phyloP scores from a whole-genome alignment of 2,329 filamentous ascomycete species.

The Aaosphaeria arxii region DNA sequence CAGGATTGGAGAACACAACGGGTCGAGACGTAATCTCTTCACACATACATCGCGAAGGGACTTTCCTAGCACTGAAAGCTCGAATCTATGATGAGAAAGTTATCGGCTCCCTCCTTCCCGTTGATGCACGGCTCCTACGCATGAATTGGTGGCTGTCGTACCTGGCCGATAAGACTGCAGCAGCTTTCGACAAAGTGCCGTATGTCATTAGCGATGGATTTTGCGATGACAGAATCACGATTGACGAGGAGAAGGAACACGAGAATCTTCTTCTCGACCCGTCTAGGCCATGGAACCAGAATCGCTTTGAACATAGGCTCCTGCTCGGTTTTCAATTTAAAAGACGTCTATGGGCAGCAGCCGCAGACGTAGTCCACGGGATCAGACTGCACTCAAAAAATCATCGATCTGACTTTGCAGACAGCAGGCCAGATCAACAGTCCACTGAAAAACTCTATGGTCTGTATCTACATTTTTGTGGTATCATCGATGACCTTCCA shows the following conservation, averaged over 20 bases:
- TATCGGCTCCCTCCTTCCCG: not conserved
- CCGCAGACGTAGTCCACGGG: not conserved
- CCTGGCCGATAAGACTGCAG: slow-evolving; percentile 1
- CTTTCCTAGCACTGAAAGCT: not conserved
- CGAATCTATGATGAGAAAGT: not conserved
- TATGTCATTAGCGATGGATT: not conserved
- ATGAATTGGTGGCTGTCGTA: slow-evolving; percentile 1
- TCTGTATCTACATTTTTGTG: not conserved
- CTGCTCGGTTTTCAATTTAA: not conserved
- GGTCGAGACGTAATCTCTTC: not conserved
- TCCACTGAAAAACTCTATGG: not conserved
- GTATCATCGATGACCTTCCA: not conserved
- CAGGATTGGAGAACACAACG: not conserved
- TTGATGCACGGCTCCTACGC: slow-evolving; percentile 1
- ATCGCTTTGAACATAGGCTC: not conserved
- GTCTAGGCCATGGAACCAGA: not conserved
- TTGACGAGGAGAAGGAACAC: not conserved
- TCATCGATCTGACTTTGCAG: not conserved
- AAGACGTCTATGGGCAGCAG: not conserved
- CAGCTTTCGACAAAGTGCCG: not conserved
- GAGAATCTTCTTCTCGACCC: not conserved
- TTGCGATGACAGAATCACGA: not conserved
- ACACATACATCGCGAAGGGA: slow-evolving; percentile 1
- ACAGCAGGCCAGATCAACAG: too few relatives aligned
- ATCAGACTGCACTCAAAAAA: not conserved